Conservation (phyloP, 768 basidiomycete genomes). For the Hypholoma sublateritium region DNA sequence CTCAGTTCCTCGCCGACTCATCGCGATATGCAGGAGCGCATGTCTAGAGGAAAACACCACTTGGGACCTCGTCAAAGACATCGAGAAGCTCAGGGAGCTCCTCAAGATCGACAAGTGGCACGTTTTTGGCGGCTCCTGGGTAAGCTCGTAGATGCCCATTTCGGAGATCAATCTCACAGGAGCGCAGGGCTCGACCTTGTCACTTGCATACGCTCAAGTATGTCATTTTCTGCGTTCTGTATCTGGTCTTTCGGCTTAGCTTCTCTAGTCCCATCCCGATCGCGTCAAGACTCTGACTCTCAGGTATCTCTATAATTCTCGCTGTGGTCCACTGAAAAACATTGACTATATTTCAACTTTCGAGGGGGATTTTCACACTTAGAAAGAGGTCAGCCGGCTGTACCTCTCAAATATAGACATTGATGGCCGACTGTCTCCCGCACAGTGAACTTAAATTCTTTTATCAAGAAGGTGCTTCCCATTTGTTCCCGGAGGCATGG, state of each 20-base stretch:
- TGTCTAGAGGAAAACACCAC: conserved; percentile 87
- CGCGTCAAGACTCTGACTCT: conserved; percentile 78
- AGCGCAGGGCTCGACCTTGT: conserved; percentile 80
- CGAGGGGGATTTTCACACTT: conserved; percentile 86
- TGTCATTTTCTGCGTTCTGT: neutral
- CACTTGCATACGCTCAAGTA: conserved; percentile 85
- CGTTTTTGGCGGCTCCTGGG: conserved; percentile 95
- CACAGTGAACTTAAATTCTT: conserved; percentile 83
- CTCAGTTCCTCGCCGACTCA: neutral
- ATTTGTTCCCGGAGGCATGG: conserved; percentile 90
- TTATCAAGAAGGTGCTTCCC: conserved; percentile 84
- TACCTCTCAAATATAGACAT: too few species aligned
- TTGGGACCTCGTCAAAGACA: conserved; percentile 90
- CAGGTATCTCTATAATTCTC: conserved; percentile 36
- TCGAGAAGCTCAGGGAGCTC: conserved; percentile 78
- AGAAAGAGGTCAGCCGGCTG: conserved; percentile 57
- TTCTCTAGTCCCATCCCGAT: conserved; percentile 69
- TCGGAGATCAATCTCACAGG: neutral
- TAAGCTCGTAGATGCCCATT: conserved; percentile 20
- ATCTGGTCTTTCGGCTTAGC: neutral
- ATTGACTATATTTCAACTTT: neutral
- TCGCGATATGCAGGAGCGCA: conserved; percentile 50
- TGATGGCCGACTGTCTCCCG: too few species aligned
- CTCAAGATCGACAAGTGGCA: conserved; percentile 86
- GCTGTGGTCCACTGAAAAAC: too few species aligned